Conservation (phyloP, 768 basidiomycete species). For the Chalciporus chontae region DNA sequence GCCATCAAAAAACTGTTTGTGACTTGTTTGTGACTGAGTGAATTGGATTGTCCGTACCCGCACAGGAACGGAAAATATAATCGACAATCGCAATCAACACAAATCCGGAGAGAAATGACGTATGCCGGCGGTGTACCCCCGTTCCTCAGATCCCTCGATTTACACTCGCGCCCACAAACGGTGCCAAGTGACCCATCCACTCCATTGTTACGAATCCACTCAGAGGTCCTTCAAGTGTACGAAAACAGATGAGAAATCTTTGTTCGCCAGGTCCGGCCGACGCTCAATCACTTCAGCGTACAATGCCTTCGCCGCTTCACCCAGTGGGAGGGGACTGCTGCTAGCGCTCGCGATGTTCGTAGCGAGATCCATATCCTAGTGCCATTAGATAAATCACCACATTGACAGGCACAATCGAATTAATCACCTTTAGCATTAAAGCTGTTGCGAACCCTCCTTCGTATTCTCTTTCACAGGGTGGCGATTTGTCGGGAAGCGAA, state of each 20-base stretch:
- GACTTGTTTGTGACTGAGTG: background rate
- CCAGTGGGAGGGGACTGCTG: conserved; percentile 59
- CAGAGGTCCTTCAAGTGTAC: conserved; percentile 44
- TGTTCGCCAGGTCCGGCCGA: conserved; percentile 57
- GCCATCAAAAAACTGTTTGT: background rate
- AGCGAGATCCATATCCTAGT: conserved; percentile 83
- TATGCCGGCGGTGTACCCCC: conserved; percentile 1
- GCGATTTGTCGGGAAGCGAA: conserved; percentile 64
- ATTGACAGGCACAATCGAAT: background rate
- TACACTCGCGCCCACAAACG: background rate
- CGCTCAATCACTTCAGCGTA: conserved; percentile 54
- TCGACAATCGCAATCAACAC: conserved; percentile 12
- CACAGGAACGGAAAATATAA: background rate
- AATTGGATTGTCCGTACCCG: background rate
- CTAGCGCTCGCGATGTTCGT: conserved; percentile 52
- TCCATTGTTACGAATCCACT: background rate
- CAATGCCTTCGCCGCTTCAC: conserved; percentile 56
- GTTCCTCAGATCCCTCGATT: background rate
- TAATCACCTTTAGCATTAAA: conserved; percentile 75
- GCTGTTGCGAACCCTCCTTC: conserved; percentile 83
- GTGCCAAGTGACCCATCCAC: background rate
- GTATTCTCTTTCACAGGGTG: conserved; percentile 80
- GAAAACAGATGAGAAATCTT: conserved; percentile 85
- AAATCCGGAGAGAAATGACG: background rate
- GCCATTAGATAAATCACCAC: conserved; percentile 7